phyloP scores from a whole-genome alignment of 2,329 filamentous ascomycete species.

The Lachnellula subtilissima region DNA sequence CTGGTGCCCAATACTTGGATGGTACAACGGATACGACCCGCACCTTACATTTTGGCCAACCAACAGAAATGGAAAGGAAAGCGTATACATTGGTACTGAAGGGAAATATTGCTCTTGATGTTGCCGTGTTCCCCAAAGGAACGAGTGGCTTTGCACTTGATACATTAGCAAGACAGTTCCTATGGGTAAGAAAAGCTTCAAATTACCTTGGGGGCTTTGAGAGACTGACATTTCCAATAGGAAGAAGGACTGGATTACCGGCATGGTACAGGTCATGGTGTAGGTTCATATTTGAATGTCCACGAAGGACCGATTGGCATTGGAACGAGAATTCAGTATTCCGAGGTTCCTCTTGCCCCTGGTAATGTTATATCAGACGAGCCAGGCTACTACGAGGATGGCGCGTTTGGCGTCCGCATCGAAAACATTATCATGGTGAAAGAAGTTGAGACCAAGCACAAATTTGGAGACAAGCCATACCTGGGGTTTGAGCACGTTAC shows the following conservation, averaged over 20 bases:
- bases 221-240: conserved; percentile 30
- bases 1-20: conserved; percentile 91
- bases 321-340: conserved; percentile 84
- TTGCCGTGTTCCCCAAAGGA: conserved; percentile 86
- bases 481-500: conserved; percentile 96
- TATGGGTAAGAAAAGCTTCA: conserved; percentile 62
- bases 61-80: conserved; percentile 76
- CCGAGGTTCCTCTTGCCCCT: conserved; percentile 81
- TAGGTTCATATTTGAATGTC: conserved; percentile 93
- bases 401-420: conserved; percentile 88
- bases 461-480: conserved; percentile 91
- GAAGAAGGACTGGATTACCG: conserved; percentile 85
- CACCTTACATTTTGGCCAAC: conserved; percentile 85
- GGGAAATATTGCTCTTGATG: conserved; percentile 84
- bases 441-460: conserved; percentile 79
- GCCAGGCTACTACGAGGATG: conserved; percentile 96
- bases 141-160: conserved; percentile 93
- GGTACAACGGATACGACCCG: conserved; percentile 95
- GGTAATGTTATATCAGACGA: conserved; percentile 96
- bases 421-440: conserved; percentile 92
- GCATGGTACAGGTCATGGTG: conserved; percentile 92
- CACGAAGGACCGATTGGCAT: conserved; percentile 97
- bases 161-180: conserved; percentile 77
- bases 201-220: neutral
- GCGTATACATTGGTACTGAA: conserved; percentile 94